Evolutionary conservation across 2,329 filamentous ascomycete genomes (phyloP).

Genomic region (Talaromyces sp.): DNA sequence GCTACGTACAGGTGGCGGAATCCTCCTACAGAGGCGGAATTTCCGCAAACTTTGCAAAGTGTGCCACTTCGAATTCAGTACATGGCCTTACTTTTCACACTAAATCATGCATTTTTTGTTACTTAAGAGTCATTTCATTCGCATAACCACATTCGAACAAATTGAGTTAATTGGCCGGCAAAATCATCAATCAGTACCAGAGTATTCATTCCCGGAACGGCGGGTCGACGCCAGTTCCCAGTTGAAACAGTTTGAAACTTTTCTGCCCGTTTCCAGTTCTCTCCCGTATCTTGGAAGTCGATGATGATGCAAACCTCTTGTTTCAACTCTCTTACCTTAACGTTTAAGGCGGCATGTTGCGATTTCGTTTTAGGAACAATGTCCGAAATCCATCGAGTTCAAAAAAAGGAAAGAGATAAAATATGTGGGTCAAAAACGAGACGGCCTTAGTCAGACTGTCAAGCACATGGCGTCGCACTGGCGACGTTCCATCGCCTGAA

Average conservation of each 20-base stretch:
- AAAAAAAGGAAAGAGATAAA: background rate
- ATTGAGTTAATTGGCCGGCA: background rate
- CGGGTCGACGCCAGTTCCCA: background rate
- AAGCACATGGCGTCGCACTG: conserved; percentile 10
- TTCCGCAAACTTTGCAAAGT: background rate
- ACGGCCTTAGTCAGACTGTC: background rate
- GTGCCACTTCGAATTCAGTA: background rate
- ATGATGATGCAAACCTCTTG: background rate
- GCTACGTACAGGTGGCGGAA: background rate
- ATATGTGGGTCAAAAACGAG: background rate
- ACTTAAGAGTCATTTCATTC: background rate
- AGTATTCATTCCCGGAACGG: background rate
- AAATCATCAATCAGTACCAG: background rate
- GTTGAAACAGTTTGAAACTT: background rate
- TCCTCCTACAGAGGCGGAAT: background rate
- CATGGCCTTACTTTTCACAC: background rate
- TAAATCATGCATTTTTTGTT: too few species aligned
- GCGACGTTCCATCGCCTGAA: conserved; percentile 4
- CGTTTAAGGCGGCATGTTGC: background rate
- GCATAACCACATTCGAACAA: background rate
- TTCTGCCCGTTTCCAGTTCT: background rate
- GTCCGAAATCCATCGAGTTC: background rate
- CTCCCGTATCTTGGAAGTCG: background rate
- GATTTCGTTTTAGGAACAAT: background rate
- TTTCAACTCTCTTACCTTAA: background rate